Conservation (phyloP, 1,284 basidiomycete genomes). For the Tetrapyrgos nigripes region DNA sequence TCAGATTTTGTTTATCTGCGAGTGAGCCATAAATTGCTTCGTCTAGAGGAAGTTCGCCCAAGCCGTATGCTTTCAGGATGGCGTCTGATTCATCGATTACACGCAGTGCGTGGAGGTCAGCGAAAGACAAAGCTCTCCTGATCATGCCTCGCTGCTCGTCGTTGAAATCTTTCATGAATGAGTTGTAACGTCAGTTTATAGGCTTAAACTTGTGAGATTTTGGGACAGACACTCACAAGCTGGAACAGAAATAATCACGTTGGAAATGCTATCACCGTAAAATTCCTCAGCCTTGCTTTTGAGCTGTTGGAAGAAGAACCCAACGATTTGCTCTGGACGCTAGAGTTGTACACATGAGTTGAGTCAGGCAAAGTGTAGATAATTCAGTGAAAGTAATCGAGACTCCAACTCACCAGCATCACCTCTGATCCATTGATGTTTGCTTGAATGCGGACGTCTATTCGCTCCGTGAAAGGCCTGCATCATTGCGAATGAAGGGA, state of each 20-base stretch:
- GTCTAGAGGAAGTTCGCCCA: background rate
- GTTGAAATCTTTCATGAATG: background rate
- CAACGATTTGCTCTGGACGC: background rate
- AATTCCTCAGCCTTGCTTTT: background rate
- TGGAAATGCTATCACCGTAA: background rate
- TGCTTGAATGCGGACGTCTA: no score
- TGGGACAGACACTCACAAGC: background rate
- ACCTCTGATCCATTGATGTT: no score
- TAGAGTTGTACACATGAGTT: no score
- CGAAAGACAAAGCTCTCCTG: background rate
- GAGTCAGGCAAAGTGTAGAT: no score
- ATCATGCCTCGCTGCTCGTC: background rate
- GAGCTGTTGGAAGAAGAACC: background rate
- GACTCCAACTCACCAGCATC: no score
- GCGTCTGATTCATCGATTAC: background rate
- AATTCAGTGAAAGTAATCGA: no score
- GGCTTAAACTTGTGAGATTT: no score
- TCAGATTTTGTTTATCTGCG: background rate
- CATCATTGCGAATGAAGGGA: no score
- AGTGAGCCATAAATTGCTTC: background rate
- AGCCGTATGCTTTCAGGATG: background rate
- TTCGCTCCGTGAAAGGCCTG: no score
- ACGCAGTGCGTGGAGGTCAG: background rate
- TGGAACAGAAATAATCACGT: background rate
- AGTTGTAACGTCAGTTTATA: background rate